Conservation (phyloP, 805 yeast genomes). For the Metschnikowia proteae region DNA sequence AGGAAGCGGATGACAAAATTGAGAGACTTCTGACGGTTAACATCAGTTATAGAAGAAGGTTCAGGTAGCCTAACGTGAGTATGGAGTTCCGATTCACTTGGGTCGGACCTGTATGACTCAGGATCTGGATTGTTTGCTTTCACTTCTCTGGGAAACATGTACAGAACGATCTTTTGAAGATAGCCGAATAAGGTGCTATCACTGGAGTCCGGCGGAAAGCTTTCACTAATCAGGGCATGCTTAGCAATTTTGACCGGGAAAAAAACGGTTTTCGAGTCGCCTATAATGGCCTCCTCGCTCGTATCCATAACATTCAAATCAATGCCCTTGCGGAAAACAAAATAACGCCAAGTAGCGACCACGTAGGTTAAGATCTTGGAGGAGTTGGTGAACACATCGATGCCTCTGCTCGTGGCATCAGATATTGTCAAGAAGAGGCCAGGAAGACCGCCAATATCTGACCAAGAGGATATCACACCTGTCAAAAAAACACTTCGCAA, state of each 20-base stretch:
- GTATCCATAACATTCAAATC: constrained; percentile 39
- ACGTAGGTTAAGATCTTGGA: constrained; percentile 40
- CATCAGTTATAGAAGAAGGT: constrained; percentile 21
- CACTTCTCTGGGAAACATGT: constrained; percentile 58
- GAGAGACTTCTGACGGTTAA: constrained; percentile 45
- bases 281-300: constrained; percentile 27
- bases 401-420: constrained; percentile 63
- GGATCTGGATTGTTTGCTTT: constrained; percentile 37
- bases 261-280: constrained; percentile 37
- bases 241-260: constrained; percentile 32
- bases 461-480: constrained; percentile 69
- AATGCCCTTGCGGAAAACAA: constrained; percentile 76
- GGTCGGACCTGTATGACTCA: constrained; percentile 35
- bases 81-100: constrained; percentile 35
- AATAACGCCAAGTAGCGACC: constrained; percentile 79
- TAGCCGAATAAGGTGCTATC: constrained; percentile 11
- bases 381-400: constrained; percentile 50
- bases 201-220: neutral
- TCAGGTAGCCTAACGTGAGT: constrained; percentile 34
- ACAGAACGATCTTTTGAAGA: constrained; percentile 37
- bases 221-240: neutral
- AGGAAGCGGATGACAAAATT: constrained; percentile 65
- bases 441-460: constrained; percentile 85
- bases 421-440: constrained; percentile 80
- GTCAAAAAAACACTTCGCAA: constrained; percentile 68